These are phyloP conservation scores for Uronychia setigera DNA, from an alignment of 73 alveolate genomes.

Conservation along the genomic window DNA sequence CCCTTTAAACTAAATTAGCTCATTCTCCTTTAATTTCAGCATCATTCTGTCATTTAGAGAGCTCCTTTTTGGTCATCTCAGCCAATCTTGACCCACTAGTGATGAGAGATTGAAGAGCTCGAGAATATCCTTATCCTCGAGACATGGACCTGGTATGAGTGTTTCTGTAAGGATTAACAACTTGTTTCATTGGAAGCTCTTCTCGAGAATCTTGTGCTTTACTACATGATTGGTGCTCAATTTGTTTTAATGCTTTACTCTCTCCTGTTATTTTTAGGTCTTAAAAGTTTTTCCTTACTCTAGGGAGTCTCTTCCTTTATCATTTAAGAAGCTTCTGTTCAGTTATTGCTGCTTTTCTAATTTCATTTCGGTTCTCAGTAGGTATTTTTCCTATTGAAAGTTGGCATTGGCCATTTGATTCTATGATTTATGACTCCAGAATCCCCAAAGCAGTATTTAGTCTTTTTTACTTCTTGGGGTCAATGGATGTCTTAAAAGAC, in stretches of 20 bases:
- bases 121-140: neutral
- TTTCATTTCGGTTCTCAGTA: neutral
- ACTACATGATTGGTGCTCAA: neutral
- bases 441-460: neutral
- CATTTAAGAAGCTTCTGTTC: neutral
- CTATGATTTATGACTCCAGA: neutral
- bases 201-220: neutral
- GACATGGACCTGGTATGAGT: neutral
- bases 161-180: neutral
- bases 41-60: neutral
- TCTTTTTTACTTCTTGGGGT: neutral
- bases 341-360: neutral
- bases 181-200: neutral
- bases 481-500: neutral
- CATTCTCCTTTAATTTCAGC: neutral
- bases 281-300: neutral
- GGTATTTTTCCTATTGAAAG: neutral
- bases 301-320: neutral
- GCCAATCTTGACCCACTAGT: no score
- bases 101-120: neutral
- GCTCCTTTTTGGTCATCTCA: no score
- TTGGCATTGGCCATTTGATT: no score
- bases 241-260: neutral
- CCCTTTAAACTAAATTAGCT: neutral
- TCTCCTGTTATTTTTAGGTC: neutral